Percentiles rank a stretch among this genome's conserved stretches.
These are phyloP conservation scores for Talaromyces liani DNA, from an alignment of 495 filamentous ascomycete species.

Conservation along the genomic window DNA sequence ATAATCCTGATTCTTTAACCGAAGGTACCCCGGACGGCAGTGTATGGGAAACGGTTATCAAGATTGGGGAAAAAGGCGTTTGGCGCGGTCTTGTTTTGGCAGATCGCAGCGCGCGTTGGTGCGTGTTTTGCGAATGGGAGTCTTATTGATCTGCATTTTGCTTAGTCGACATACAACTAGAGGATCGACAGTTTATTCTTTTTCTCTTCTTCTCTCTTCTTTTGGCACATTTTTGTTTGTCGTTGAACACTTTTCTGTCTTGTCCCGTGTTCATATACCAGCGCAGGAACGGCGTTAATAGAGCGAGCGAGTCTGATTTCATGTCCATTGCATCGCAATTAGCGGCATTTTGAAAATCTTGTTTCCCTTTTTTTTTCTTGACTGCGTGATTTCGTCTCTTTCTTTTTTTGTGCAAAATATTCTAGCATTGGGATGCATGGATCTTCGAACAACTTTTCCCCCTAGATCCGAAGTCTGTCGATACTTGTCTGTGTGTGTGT, in stretches of 20 bases:
- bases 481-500: neutral
- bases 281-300: conserved; percentile 1
- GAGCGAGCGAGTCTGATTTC: neutral
- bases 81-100: conserved; percentile 94
- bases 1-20: conserved; percentile 30
- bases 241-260: neutral
- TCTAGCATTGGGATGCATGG: conserved; percentile 3
- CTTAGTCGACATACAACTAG: neutral
- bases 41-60: conserved; percentile 97
- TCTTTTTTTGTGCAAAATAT: conserved; percentile 2
- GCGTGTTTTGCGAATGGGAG: conserved; percentile 97
- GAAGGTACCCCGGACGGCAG: conserved; percentile 66
- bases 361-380: conserved; percentile 1
- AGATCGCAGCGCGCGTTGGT: conserved; percentile 93
- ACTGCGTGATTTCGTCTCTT: conserved; percentile 11
- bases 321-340: neutral
- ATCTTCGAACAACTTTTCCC: neutral
- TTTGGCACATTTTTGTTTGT: neutral
- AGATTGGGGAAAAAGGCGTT: conserved; percentile 82
- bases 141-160: conserved; percentile 23
- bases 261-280: neutral
- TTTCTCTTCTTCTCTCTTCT: neutral
- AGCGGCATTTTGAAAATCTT: conserved; percentile 7
- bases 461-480: neutral
- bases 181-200: neutral